phyloP scores from a whole-genome alignment of 2,329 filamentous ascomycete species.

The Cladophialophora exuberans region DNA sequence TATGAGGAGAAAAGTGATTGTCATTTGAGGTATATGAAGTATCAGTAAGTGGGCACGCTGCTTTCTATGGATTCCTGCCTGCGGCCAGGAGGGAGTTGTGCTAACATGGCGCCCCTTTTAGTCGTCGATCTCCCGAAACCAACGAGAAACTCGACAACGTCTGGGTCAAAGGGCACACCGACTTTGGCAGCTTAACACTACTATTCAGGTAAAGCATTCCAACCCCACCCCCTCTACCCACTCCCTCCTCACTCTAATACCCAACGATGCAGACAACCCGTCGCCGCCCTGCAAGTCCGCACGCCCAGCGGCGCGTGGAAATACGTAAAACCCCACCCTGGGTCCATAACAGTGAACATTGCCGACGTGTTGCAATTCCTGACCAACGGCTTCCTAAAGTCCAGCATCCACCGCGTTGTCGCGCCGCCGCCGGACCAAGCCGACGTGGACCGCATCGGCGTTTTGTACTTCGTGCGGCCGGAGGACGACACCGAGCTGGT shows the following conservation, averaged over 20 bases:
- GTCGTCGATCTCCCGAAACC: slow-evolving; percentile 50
- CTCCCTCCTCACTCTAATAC: background rate
- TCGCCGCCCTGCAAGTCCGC: slow-evolving; percentile 60
- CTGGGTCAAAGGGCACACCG: slow-evolving; percentile 57
- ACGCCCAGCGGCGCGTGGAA: slow-evolving; percentile 51
- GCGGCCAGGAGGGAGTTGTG: background rate
- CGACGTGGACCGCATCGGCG: slow-evolving; percentile 47
- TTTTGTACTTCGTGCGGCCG: slow-evolving; percentile 53
- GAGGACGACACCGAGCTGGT: slow-evolving; percentile 38
- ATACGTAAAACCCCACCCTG: slow-evolving; percentile 51
- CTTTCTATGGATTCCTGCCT: too few species aligned
- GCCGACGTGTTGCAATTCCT: slow-evolving; percentile 53
- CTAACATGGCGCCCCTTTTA: background rate
- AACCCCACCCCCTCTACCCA: background rate
- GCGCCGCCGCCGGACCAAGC: slow-evolving; percentile 54
- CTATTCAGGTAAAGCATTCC: slow-evolving; percentile 47
- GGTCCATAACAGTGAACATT: slow-evolving; percentile 55
- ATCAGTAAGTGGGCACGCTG: slow-evolving; percentile 37
- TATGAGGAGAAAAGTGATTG: slow-evolving; percentile 62
- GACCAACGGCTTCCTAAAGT: slow-evolving; percentile 55
- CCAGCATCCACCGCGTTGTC: slow-evolving; percentile 54
- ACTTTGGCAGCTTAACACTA: slow-evolving; percentile 59
- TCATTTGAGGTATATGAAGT: slow-evolving; percentile 65
- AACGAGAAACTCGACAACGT: slow-evolving; percentile 49
- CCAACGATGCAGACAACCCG: slow-evolving; percentile 49